Evolutionary conservation across 805 yeast species (phyloP).

Genomic region (Metschnikowia borealis): DNA sequence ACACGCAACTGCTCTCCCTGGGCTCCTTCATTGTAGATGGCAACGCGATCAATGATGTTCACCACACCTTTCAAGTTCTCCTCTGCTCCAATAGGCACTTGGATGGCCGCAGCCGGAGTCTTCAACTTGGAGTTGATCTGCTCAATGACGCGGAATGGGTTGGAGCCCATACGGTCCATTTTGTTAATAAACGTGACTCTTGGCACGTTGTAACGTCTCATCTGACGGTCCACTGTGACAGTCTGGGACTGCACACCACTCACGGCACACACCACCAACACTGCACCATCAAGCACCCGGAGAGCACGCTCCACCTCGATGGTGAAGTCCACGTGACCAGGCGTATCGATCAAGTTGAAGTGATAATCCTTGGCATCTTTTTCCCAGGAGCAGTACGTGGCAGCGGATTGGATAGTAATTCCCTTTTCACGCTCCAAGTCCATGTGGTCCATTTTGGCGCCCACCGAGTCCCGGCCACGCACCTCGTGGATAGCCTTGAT

Average conservation of each 20-base stretch:
- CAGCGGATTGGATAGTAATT: constrained; percentile 97
- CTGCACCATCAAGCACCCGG: constrained; percentile 97
- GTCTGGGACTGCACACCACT: constrained; percentile 98
- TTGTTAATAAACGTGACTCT: constrained; percentile 94
- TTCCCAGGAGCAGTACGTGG: constrained; percentile 96
- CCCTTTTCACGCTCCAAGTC: constrained; percentile 98
- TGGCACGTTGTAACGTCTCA: constrained; percentile 97
- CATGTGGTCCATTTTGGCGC: constrained; percentile 99
- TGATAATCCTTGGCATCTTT: constrained; percentile 67
- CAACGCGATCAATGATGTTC: constrained; percentile 82
- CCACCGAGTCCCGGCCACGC: constrained; percentile 94
- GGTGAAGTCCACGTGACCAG: constrained; percentile 98
- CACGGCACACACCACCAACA: constrained; percentile 96
- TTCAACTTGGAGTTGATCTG: constrained; percentile 84
- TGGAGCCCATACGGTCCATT: constrained; percentile 99
- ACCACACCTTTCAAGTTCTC: constrained; percentile 82
- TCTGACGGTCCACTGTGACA: constrained; percentile 97
- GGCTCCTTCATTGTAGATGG: constrained; percentile 81
- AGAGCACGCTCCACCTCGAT: constrained; percentile 98
- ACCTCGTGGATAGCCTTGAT: constrained; percentile 96
- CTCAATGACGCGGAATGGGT: constrained; percentile 92
- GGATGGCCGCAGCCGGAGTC: constrained; percentile 95
- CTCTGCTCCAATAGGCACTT: constrained; percentile 96
- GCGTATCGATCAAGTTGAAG: constrained; percentile 95
- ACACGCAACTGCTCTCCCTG: constrained; percentile 79